A percentile compares a stretch with the other conserved stretches of the same genome.
These are phyloP conservation scores for Diaporthe humulicola DNA, from an alignment of 2,329 filamentous ascomycete genomes.

Conservation along the genomic window DNA sequence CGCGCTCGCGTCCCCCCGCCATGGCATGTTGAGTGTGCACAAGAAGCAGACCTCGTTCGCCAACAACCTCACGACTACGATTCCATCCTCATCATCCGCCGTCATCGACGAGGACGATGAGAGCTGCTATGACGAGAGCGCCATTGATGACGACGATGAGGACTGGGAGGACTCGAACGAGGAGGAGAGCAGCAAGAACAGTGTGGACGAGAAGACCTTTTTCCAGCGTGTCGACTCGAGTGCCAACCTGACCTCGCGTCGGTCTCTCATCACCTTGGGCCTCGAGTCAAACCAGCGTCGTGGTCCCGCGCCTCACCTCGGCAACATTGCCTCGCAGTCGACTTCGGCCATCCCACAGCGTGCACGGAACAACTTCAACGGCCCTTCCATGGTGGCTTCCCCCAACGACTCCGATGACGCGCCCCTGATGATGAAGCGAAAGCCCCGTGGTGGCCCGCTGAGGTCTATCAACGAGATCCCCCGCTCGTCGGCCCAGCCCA, in stretches of 20 bases:
- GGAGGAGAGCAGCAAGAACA: conserved; percentile 86
- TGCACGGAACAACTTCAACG: conserved; percentile 64
- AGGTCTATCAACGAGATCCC: conserved; percentile 73
- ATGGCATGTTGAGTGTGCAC: conserved; percentile 56
- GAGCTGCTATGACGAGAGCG: conserved; percentile 83
- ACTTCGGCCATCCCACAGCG: conserved; percentile 72
- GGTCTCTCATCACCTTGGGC: conserved; percentile 90
- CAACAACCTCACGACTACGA: conserved; percentile 79
- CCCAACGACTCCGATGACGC: conserved; percentile 73
- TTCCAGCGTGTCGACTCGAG: conserved; percentile 95
- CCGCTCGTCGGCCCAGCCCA: conserved; percentile 75
- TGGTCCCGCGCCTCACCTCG: conserved; percentile 66
- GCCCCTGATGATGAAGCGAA: conserved; percentile 74
- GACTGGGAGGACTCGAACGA: conserved; percentile 75
- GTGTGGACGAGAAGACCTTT: conserved; percentile 81
- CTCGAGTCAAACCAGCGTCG: conserved; percentile 83
- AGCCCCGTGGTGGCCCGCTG: conserved; percentile 61
- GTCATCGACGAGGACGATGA: conserved; percentile 64
- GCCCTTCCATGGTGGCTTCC: conserved; percentile 60
- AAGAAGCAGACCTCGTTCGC: conserved; percentile 89
- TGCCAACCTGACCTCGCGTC: conserved; percentile 85
- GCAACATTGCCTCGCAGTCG: conserved; percentile 76
- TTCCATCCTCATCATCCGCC: conserved; percentile 61
- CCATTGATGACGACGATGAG: conserved; percentile 81
- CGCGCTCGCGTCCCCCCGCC: conserved; percentile 60